These are phyloP conservation scores for Exophiala xenobiotica DNA, from an alignment of 2,329 filamentous ascomycete species.

Conservation along the genomic window DNA sequence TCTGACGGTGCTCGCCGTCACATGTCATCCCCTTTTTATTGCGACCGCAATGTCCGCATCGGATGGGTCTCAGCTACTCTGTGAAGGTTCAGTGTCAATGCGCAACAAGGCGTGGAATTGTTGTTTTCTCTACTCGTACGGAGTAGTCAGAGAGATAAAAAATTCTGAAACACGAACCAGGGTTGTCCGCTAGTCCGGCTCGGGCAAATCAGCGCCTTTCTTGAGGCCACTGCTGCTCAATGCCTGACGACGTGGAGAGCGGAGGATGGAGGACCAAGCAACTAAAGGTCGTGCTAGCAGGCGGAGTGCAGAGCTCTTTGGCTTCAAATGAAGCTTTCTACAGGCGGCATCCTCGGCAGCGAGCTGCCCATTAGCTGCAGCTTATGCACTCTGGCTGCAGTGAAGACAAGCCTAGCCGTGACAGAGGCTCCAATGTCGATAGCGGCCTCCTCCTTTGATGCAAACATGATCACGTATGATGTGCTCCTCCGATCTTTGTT, in stretches of 20 bases:
- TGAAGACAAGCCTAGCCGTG: slow-evolving; percentile 9
- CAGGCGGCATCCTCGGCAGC: slow-evolving; percentile 3
- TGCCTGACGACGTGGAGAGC: slow-evolving; percentile 13
- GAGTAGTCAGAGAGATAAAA: too few relatives aligned
- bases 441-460: neutral
- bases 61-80: neutral
- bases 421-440: neutral
- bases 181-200: neutral
- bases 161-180: slow-evolving; percentile 9
- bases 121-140: too few relatives aligned
- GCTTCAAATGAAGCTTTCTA: slow-evolving; percentile 1
- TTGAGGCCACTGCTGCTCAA: neutral
- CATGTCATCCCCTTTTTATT: neutral
- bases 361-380: slow-evolving; percentile 20
- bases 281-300: slow-evolving; percentile 7
- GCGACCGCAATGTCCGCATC: neutral
- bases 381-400: neutral
- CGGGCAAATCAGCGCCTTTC: neutral
- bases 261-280: slow-evolving; percentile 11
- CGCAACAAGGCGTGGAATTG: too few relatives aligned
- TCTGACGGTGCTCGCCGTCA: too few relatives aligned
- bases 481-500: slow-evolving; percentile 9
- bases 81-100: neutral
- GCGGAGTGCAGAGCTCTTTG: slow-evolving; percentile 3
- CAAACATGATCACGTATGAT: slow-evolving; percentile 8